Base-by-base conservation (phyloP, 2,329 filamentous ascomycete species). In the Exserohilum rostratum region DNA sequence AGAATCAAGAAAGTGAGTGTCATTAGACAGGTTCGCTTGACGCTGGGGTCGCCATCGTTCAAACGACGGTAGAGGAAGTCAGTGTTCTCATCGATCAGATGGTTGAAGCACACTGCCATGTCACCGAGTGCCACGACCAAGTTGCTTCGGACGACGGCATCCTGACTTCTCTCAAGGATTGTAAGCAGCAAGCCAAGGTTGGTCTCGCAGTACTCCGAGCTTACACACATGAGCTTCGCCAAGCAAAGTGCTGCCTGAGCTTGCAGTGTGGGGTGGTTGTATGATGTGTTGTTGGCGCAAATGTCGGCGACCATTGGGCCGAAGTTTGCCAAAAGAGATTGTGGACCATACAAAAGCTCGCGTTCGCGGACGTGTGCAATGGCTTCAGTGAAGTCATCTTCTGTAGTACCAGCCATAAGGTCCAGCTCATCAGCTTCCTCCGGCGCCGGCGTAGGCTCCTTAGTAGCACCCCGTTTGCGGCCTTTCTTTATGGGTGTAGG, bases 51-150 rank as follows among this genome's bases (percentile, higher is more conserved):
- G 13, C 85, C 81, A 70, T 99, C 96, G 13, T 95, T 96, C 6
- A 99, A 84, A 15, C 96, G 87, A 17, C 95, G 88, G 77, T 99
- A 99, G 37, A 99, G 78, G 80, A 98, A 99, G 73, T 99, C 95
- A 0, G 95, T 99, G 76, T 99, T 98, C 78, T 99, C 96, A 71
- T 99, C 96, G 65, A 99, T 97, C 45, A 99, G 85, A 71, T 99
- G 95, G 72, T 99, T 99, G 83, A 99, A 99, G 83, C 93, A 97
- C 18, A 99, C 95, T 0, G 96, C 96, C 95, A 99, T 99, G 72
- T 99, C 95, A 34, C 95, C 95, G 0, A 99, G 86, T 0, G 95
- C 93, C 65, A 99, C 96, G 15, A 99, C 96, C 9, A 96, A 91
- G 71, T 99, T 99, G 67, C 91, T 96, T 46, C 95, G 88, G 34